These are phyloP conservation scores for Chalciporus sp. DNA, from an alignment of 1,284 basidiomycete genomes.

Conservation along the genomic window DNA sequence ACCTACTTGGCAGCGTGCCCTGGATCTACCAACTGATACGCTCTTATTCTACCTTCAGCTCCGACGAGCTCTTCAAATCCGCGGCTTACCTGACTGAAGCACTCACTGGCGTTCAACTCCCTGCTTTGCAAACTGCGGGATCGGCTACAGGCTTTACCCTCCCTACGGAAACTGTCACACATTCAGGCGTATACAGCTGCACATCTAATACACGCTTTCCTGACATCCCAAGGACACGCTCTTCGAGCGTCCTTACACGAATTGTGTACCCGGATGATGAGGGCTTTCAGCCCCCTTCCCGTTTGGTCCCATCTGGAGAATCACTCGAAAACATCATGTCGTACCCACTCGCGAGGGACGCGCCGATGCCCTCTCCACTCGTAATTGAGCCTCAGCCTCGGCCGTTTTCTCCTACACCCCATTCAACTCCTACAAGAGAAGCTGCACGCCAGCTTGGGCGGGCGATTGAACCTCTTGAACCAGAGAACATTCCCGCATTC, in stretches of 20 bases:
- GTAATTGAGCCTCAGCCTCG: background rate
- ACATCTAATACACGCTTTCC: conserved; percentile 16
- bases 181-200: background rate
- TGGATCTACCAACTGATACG: conserved; percentile 8
- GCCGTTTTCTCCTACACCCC: background rate
- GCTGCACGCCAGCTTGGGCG: background rate
- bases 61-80: conserved; percentile 73
- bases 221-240: conserved; percentile 13
- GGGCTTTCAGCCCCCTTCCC: background rate
- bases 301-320: background rate
- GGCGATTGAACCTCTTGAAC: background rate
- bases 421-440: background rate
- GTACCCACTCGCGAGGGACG: background rate
- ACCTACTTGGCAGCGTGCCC: background rate
- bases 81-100: conserved; percentile 71
- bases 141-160: conserved; percentile 26
- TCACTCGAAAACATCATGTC: background rate
- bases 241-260: conserved; percentile 25
- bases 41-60: conserved; percentile 39
- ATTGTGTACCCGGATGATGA: conserved; percentile 16
- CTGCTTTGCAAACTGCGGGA: conserved; percentile 22
- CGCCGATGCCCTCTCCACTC: background rate
- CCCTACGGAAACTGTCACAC: conserved; percentile 4
- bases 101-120: conserved; percentile 36
- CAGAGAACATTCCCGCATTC: conserved; percentile 44